A percentile compares a stretch with the other conserved stretches of the same genome.
These are phyloP conservation scores for Sanghuangporus sanghuang DNA, from an alignment of 1,284 basidiomycete genomes.

Conservation along the genomic window DNA sequence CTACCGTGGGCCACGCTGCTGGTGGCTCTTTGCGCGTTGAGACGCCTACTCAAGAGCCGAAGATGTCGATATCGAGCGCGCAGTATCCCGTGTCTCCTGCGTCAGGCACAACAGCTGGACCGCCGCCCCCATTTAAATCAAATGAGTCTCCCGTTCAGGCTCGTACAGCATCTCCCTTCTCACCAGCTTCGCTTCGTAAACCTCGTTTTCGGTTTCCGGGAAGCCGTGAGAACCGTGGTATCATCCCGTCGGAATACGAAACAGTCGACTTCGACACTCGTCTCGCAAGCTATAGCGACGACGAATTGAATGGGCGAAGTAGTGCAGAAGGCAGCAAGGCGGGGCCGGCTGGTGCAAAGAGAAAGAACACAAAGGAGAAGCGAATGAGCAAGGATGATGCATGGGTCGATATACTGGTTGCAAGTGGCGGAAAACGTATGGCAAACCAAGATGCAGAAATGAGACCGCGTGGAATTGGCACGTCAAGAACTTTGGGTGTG, in stretches of 20 bases:
- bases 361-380: constrained; percentile 40
- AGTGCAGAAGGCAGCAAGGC: constrained; percentile 23
- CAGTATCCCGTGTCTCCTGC: background rate
- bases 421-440: constrained; percentile 54
- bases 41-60: constrained; percentile 3
- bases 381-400: constrained; percentile 62
- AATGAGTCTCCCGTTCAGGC: background rate
- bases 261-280: constrained; percentile 71
- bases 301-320: constrained; percentile 38
- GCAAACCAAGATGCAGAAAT: constrained; percentile 52
- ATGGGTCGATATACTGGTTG: constrained; percentile 83
- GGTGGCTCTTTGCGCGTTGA: constrained; percentile 8
- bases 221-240: constrained; percentile 19
- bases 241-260: constrained; percentile 60
- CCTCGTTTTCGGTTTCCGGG: constrained; percentile 17
- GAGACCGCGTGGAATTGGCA: constrained; percentile 21
- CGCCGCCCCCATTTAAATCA: background rate
- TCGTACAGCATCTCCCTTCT: constrained; percentile 12
- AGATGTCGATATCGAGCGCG: background rate
- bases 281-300: constrained; percentile 60
- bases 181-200: constrained; percentile 9
- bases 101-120: background rate
- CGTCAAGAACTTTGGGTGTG: constrained; percentile 7
- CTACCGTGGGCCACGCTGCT: background rate
- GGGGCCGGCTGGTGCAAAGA: constrained; percentile 24